Percentiles rank a stretch among this genome's conserved stretches.
These are phyloP conservation scores for Tylopilus subfusipes DNA, from an alignment of 768 basidiomycete genomes.

Conservation along the genomic window DNA sequence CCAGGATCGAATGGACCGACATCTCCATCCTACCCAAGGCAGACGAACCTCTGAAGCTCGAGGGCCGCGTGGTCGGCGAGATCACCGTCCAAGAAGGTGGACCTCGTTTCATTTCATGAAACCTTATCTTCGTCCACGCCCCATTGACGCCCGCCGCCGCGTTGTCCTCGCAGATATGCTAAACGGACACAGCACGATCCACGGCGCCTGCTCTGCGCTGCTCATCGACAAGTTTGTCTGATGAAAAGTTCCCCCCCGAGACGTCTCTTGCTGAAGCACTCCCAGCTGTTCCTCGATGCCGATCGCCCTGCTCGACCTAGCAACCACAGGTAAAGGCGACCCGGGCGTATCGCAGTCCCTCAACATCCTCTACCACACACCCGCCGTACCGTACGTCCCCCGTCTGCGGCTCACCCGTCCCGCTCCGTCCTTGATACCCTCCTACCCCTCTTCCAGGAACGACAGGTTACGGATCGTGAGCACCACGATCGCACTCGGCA, in stretches of 20 bases:
- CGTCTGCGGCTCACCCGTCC: neutral
- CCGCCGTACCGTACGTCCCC: conserved; percentile 41
- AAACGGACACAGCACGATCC: conserved; percentile 44
- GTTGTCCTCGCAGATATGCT: conserved; percentile 48
- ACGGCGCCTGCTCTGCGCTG: conserved; percentile 54
- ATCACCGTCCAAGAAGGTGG: conserved; percentile 42
- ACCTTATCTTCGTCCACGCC: neutral
- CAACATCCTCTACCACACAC: conserved; percentile 53
- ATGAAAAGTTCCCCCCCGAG: too few relatives aligned
- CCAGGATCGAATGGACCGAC: conserved; percentile 36
- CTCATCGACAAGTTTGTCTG: conserved; percentile 48
- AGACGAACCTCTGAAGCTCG: conserved; percentile 43
- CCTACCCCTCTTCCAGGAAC: conserved; percentile 32
- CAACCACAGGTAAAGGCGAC: conserved; percentile 28
- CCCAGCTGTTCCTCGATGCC: conserved; percentile 50
- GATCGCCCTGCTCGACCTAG: conserved; percentile 33
- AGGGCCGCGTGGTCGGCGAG: conserved; percentile 46
- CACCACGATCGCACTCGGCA: conserved; percentile 49
- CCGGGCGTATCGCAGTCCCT: conserved; percentile 48
- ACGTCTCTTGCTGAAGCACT: neutral
- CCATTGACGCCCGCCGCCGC: too few relatives aligned
- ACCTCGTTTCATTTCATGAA: neutral
- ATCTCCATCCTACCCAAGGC: conserved; percentile 41
- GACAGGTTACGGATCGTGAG: conserved; percentile 50
- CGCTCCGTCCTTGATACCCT: neutral